phyloP scores from a whole-genome alignment of 169 alveolate genomes.

The Blepharisma undulans region DNA sequence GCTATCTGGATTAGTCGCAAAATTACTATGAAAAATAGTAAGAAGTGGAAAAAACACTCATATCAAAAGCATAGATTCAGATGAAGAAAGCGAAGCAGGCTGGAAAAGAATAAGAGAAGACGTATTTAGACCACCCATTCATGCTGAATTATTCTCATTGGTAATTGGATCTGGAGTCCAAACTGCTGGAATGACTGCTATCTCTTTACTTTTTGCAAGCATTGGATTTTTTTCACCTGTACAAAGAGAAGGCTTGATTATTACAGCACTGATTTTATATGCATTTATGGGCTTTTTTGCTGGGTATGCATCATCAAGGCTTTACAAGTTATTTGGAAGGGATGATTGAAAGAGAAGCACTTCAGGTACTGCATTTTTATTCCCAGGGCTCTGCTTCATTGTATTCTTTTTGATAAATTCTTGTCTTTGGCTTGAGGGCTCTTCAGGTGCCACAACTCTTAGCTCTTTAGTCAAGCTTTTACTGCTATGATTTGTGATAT shows the following conservation, averaged over 20 bases:
- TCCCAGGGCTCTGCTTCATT: constrained; percentile 27
- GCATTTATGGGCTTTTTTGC: constrained; percentile 85
- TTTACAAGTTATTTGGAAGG: constrained; percentile 72
- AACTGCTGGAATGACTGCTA: constrained; percentile 70
- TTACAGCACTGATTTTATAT: constrained; percentile 80
- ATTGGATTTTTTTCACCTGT: constrained; percentile 80
- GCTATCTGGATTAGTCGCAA: constrained; percentile 81
- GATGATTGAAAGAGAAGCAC: background rate
- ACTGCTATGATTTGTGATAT: constrained; percentile 25
- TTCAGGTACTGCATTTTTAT: background rate
- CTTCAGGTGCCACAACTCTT: constrained; percentile 38
- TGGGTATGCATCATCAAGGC: constrained; percentile 83
- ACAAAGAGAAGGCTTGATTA: constrained; percentile 65
- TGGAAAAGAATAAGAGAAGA: constrained; percentile 93
- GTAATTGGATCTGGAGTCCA: constrained; percentile 89
- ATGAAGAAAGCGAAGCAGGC: constrained; percentile 86
- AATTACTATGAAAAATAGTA: constrained; percentile 84
- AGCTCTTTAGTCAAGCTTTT: background rate
- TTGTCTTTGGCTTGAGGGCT: background rate
- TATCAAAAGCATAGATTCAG: no score
- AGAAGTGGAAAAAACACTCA: no score
- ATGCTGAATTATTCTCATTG: constrained; percentile 77
- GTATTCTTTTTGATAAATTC: background rate
- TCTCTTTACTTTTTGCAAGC: constrained; percentile 75
- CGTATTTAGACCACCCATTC: constrained; percentile 87